Percentiles rank a stretch among this genome's conserved stretches.
These are phyloP conservation scores for Paraconiothyrium sp. DNA, from an alignment of 2,329 filamentous ascomycete genomes.

Conservation along the genomic window DNA sequence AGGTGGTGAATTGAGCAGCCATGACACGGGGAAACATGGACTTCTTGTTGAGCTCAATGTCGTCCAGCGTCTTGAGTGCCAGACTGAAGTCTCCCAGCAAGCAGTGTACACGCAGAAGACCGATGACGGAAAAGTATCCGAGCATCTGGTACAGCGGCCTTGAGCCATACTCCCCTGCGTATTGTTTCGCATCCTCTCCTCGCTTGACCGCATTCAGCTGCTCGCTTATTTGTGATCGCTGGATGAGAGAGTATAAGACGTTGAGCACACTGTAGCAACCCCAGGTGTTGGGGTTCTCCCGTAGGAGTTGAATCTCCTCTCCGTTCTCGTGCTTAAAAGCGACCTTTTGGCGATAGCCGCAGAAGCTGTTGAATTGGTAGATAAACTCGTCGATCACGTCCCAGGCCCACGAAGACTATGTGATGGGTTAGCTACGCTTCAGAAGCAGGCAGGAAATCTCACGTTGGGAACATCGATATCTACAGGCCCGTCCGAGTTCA, in stretches of 20 bases:
- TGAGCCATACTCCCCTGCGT: slow-evolving; percentile 93
- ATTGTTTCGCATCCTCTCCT: slow-evolving; percentile 85
- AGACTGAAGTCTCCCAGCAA: slow-evolving; percentile 97
- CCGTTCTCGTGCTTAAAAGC: slow-evolving; percentile 85
- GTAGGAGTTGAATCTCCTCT: slow-evolving; percentile 89
- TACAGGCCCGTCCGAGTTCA: slow-evolving; percentile 99
- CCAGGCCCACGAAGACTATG: slow-evolving; percentile 98
- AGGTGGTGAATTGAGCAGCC: slow-evolving; percentile 99
- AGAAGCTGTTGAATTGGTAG: slow-evolving; percentile 99
- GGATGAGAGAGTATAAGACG: slow-evolving; percentile 98
- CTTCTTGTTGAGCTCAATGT: slow-evolving; percentile 99
- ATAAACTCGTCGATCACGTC: slow-evolving; percentile 99
- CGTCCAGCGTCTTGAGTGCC: slow-evolving; percentile 97
- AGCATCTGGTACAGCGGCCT: slow-evolving; percentile 97
- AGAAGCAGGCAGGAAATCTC: slow-evolving; percentile 55
- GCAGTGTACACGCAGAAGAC: slow-evolving; percentile 93
- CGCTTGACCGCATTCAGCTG: slow-evolving; percentile 95
- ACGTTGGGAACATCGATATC: slow-evolving; percentile 97
- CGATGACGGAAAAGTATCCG: slow-evolving; percentile 99
- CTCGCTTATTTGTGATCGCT: slow-evolving; percentile 97
- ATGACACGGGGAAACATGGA: slow-evolving; percentile 99
- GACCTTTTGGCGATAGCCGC: slow-evolving; percentile 91
- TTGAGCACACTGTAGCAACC: slow-evolving; percentile 99
- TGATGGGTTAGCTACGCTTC: slow-evolving; percentile 24
- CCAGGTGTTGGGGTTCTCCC: slow-evolving; percentile 98